Evolutionary conservation across 768 basidiomycete species (phyloP), one percentile per base, ranked within the genome.

Genomic region (Solioccasus polychromus): DNA sequence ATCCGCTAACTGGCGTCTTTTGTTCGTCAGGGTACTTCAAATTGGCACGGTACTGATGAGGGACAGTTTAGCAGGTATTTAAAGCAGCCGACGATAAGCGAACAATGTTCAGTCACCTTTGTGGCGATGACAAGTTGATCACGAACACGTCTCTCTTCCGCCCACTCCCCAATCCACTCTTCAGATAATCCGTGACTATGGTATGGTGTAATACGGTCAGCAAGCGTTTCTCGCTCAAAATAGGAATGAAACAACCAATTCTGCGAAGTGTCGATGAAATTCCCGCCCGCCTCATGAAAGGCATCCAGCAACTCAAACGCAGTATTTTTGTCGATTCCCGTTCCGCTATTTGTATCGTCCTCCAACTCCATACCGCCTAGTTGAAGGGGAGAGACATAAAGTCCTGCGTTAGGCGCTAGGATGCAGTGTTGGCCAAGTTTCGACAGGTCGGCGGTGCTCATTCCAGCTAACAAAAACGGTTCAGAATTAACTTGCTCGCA

Each of bases 151-250:
- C 30, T 23, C 17, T 32, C 22, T 17, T 42, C 31, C 17, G 31
- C 31, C 41, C 41, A 34, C 18, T 42, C 41, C 12, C 41, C 41
- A 34, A 42, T 23, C 41, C 41, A 14, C 24, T 24, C 41, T 31
- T 42, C 41, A n/a, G 41, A 42, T 25, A 35, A 25, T 34, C 23
- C 31, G 12, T n/a, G n/a, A n/a, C n/a, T n/a, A n/a, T n/a, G n/a
- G n/a, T n/a, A n/a, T n/a, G n/a, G n/a, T n/a, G n/a, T n/a, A 25
- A 30, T 5, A 8, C n/a, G 1, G 8, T 41, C 20, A 30, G 18
- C 10, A 9, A 41, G 20, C 8, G 11, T 20, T 17, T 17, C 5
- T 8, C 10, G 6, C 20, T 20, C 20, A n/a, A 41, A n/a, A 17
- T 19, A 29, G 8, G 26, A n/a, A 20, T 18, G 14, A 42, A 22